A percentile compares a stretch with the other conserved stretches of the same genome.
These are phyloP conservation scores for Agarophyton chilense DNA, from an alignment of 23 red algal genomes.

Conservation along the genomic window DNA sequence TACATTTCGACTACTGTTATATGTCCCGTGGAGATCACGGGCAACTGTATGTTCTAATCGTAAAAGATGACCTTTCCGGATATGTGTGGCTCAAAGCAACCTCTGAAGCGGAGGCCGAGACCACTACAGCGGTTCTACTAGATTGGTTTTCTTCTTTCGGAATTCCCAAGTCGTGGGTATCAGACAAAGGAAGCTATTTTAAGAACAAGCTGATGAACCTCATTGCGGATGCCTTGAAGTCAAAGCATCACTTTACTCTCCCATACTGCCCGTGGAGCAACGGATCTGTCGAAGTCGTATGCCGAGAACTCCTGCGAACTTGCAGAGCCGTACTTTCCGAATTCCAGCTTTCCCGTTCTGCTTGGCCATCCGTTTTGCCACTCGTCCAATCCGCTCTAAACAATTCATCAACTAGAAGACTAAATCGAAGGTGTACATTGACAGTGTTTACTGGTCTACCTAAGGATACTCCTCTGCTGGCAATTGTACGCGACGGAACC, in stretches of 20 bases:
- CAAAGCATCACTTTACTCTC: slow-evolving; percentile 15
- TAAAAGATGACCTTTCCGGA: background rate
- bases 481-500: background rate
- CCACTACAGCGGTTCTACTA: background rate
- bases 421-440: slow-evolving; percentile 7
- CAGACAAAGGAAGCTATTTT: background rate
- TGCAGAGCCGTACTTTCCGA: slow-evolving; percentile 23
- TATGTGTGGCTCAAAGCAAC: slow-evolving; percentile 36
- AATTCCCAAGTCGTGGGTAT: background rate
- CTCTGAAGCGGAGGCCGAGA: background rate
- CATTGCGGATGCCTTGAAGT: background rate
- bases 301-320: slow-evolving; percentile 19
- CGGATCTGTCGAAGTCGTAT: slow-evolving; percentile 35
- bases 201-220: background rate
- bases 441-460: slow-evolving; percentile 47
- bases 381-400: slow-evolving; percentile 48
- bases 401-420: background rate
- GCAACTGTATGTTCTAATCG: slow-evolving; percentile 14
- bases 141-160: slow-evolving; percentile 29
- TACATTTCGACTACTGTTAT: background rate
- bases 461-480: background rate
- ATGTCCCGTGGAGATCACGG: background rate
- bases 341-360: slow-evolving; percentile 5
- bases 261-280: slow-evolving; percentile 33
- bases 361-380: slow-evolving; percentile 15